These are phyloP conservation scores for Daldinia eschscholtzii DNA, from an alignment of 2,329 filamentous ascomycete genomes.

Conservation along the genomic window DNA sequence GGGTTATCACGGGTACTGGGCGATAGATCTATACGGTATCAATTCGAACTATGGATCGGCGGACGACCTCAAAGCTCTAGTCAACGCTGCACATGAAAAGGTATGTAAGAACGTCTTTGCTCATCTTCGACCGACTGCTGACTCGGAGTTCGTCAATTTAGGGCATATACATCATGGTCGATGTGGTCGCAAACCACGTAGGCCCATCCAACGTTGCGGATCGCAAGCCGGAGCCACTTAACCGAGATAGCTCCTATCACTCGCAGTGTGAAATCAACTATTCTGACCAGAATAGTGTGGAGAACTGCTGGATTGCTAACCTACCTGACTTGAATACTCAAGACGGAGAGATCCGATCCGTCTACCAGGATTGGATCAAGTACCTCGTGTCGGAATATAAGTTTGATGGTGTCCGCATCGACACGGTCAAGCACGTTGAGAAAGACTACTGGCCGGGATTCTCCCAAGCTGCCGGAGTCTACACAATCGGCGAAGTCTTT, in stretches of 20 bases:
- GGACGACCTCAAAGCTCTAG: conserved; percentile 69
- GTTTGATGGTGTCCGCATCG: conserved; percentile 72
- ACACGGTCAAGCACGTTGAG: conserved; percentile 73
- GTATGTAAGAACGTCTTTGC: conserved; percentile 46
- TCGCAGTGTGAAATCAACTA: conserved; percentile 70
- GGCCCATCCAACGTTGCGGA: conserved; percentile 63
- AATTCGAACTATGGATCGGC: conserved; percentile 71
- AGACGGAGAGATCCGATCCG: conserved; percentile 59
- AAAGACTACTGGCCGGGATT: conserved; percentile 70
- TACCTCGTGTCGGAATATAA: conserved; percentile 69
- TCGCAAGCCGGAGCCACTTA: conserved; percentile 59
- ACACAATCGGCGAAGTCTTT: conserved; percentile 71
- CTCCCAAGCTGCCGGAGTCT: conserved; percentile 66
- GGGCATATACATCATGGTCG: conserved; percentile 60
- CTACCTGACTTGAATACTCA: conserved; percentile 74
- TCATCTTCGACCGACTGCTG: not conserved
- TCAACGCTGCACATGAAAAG: conserved; percentile 69
- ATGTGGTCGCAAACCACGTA: conserved; percentile 68
- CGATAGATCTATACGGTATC: conserved; percentile 62
- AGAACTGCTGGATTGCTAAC: conserved; percentile 68
- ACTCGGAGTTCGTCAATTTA: conserved; percentile 13
- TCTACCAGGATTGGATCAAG: conserved; percentile 71
- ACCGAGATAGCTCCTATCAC: conserved; percentile 71
- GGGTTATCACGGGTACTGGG: conserved; percentile 70
- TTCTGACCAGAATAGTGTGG: conserved; percentile 60